phyloP scores from a whole-genome alignment of 2,329 filamentous ascomycete genomes.

The Pestalotiopsis sp. region DNA sequence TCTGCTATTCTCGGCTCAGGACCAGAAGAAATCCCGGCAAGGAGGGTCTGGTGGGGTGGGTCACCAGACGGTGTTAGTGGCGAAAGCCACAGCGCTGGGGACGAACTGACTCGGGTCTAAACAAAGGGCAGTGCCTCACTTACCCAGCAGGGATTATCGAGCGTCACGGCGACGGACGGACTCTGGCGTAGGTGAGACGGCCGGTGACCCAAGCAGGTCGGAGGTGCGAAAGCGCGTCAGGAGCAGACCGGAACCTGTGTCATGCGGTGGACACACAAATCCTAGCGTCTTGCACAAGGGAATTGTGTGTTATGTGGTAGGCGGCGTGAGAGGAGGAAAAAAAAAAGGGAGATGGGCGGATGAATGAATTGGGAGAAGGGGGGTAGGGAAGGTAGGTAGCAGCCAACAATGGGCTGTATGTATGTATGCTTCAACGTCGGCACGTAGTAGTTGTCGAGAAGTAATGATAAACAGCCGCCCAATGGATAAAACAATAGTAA shows the following conservation, averaged over 20 bases:
- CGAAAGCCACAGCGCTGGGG: slow-evolving; percentile 30
- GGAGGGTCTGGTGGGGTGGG: slow-evolving; percentile 30
- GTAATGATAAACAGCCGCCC: not conserved
- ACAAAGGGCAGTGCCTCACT: slow-evolving; percentile 18
- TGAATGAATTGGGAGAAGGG: no score
- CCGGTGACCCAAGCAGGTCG: slow-evolving; percentile 11
- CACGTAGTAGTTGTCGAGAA: not conserved
- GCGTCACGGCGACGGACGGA: slow-evolving; percentile 7
- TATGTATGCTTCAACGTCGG: no score
- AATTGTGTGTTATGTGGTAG: not conserved
- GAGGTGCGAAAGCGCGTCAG: not conserved
- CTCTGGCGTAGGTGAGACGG: slow-evolving; percentile 10
- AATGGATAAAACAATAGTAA: no score
- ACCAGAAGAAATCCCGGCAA: slow-evolving; percentile 29
- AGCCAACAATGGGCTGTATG: no score
- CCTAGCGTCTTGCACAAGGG: not conserved
- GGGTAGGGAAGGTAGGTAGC: no score
- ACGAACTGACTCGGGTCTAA: slow-evolving; percentile 30
- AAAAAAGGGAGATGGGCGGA: not conserved
- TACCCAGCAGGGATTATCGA: slow-evolving; percentile 12
- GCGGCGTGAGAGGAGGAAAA: not conserved
- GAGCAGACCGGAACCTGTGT: not conserved
- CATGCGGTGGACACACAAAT: slow-evolving; percentile 10
- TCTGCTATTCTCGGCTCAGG: slow-evolving; percentile 23
- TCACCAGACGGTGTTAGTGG: slow-evolving; percentile 34